phyloP scores from a whole-genome alignment of 257 asterid species.

The Solanum etuberosum region DNA sequence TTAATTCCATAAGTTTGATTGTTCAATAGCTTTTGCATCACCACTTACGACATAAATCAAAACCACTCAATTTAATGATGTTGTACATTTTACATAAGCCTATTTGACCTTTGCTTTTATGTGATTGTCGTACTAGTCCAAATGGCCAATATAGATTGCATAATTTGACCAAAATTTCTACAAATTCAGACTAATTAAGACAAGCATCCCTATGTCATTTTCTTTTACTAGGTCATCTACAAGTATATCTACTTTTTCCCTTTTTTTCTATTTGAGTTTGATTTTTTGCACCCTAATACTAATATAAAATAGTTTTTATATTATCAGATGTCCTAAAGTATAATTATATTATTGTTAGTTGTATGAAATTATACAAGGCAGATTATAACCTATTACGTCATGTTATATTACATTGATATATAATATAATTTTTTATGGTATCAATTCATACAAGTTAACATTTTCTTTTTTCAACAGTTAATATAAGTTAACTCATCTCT shows the following conservation, averaged over 20 bases:
- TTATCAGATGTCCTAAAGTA: background rate
- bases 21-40: background rate
- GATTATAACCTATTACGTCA: background rate
- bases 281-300: background rate
- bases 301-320: background rate
- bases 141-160: background rate
- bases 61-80: background rate
- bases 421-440: background rate
- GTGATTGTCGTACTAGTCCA: background rate
- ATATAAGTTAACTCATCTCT: background rate
- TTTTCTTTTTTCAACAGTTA: background rate
- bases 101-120: background rate
- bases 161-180: background rate
- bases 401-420: background rate
- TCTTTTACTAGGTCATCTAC: background rate
- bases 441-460: background rate
- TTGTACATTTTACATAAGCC: background rate
- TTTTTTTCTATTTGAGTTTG: background rate
- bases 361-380: background rate
- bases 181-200: background rate
- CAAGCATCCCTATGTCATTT: background rate
- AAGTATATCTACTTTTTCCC: background rate
- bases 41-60: background rate
- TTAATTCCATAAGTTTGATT: background rate
- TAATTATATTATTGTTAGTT: background rate